These are phyloP conservation scores for Euclidium syriacum DNA, from an alignment of 345 rosid species.

Conservation along the genomic window DNA sequence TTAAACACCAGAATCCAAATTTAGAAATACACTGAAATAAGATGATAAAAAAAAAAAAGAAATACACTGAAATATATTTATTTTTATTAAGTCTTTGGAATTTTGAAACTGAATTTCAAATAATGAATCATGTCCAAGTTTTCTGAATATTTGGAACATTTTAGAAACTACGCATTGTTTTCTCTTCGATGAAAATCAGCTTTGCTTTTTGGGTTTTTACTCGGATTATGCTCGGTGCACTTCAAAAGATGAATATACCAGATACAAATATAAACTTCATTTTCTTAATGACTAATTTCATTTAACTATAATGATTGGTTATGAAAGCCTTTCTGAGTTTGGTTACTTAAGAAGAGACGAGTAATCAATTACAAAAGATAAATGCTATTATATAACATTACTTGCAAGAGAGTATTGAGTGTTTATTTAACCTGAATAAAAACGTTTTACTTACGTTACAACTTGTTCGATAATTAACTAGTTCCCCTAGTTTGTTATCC, in stretches of 20 bases:
- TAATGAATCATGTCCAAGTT: conserved; percentile 14
- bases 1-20: not conserved
- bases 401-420: not conserved
- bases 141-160: not conserved
- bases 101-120: conserved; percentile 6
- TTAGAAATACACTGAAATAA: too few species aligned
- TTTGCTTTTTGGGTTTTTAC: too few species aligned
- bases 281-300: not conserved
- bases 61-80: too few species aligned
- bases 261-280: conserved; percentile 1
- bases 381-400: not conserved
- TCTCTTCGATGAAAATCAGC: not conserved
- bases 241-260: not conserved
- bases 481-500: not conserved
- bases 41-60: too few species aligned
- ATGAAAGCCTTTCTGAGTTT: not conserved
- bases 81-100: too few species aligned
- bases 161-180: conserved; percentile 12
- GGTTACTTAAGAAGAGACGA: not conserved
- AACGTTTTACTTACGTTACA: not conserved
- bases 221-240: not conserved
- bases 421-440: not conserved
- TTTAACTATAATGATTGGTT: not conserved
- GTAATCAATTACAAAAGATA: not conserved
- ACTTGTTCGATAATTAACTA: not conserved